These are phyloP conservation scores for Dactylellina drechsleri DNA, from an alignment of 2,329 filamentous ascomycete species.

Conservation along the genomic window DNA sequence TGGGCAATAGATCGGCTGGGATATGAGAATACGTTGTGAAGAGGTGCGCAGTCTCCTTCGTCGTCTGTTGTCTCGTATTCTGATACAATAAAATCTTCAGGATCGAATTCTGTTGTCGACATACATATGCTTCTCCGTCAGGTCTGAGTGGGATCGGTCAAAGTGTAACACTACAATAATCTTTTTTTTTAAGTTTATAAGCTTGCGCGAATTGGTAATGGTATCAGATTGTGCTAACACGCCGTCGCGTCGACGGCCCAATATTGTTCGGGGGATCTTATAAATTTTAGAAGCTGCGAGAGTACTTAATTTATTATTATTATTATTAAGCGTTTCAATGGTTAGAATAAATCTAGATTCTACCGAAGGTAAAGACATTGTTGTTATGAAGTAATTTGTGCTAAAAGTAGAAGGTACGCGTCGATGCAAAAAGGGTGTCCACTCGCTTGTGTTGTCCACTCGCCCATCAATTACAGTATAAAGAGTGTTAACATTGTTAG, in stretches of 20 bases:
- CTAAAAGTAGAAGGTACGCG: conserved; percentile 12
- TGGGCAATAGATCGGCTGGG: too few relatives aligned
- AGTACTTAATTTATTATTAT: conserved; percentile 14
- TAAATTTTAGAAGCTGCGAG: conserved; percentile 16
- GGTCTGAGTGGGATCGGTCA: too few relatives aligned
- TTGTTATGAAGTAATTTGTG: conserved; percentile 6
- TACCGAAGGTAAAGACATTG: conserved; percentile 14
- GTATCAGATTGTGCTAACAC: conserved; percentile 2
- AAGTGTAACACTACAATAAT: too few relatives aligned
- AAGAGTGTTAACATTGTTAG: too few relatives aligned
- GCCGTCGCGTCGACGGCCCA: conserved; percentile 7
- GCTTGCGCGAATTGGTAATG: conserved; percentile 14
- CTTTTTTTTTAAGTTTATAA: conserved; percentile 6
- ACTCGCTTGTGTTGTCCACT: conserved; percentile 14
- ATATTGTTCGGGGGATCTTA: conserved; percentile 8
- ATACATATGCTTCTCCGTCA: too few relatives aligned
- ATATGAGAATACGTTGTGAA: too few relatives aligned
- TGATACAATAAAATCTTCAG: too few relatives aligned
- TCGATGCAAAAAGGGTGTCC: conserved; percentile 10
- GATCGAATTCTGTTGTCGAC: too few relatives aligned
- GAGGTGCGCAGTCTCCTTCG: too few relatives aligned
- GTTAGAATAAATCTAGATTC: conserved; percentile 8
- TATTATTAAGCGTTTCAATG: conserved; percentile 9
- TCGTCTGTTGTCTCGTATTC: too few relatives aligned
- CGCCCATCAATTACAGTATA: conserved; percentile 11